Conservation (phyloP, 1,284 basidiomycete genomes). For the Boletellus deceptivus region DNA sequence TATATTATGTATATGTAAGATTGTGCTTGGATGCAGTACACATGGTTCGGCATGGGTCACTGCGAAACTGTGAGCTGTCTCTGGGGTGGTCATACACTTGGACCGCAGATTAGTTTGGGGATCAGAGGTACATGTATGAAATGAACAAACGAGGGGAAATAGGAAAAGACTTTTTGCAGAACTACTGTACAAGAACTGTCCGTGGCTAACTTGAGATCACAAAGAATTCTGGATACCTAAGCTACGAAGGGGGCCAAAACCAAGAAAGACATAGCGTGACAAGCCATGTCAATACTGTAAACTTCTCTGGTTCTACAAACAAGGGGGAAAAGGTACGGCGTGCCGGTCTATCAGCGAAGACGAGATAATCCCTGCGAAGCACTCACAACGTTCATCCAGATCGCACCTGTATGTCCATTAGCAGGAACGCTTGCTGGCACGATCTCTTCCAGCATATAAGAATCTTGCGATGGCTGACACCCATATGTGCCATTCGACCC, state of each 20-base stretch:
- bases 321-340: slow-evolving; percentile 3
- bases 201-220: slow-evolving; percentile 1
- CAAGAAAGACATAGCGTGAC: slow-evolving; percentile 3
- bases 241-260: slow-evolving; percentile 1
- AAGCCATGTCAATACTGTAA: slow-evolving; percentile 25
- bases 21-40: too few relatives aligned
- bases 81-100: slow-evolving; percentile 18
- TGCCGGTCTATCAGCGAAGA: slow-evolving; percentile 32
- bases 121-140: too few relatives aligned
- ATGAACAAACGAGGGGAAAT: slow-evolving; percentile 28
- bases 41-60: too few relatives aligned
- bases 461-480: slow-evolving; percentile 52
- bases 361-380: slow-evolving; percentile 27
- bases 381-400: slow-evolving; percentile 44
- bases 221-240: not conserved
- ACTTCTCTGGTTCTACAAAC: slow-evolving; percentile 27
- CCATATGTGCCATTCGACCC: slow-evolving; percentile 44
- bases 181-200: slow-evolving; percentile 28
- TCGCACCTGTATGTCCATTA: slow-evolving; percentile 32
- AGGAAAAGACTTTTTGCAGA: slow-evolving; percentile 27
- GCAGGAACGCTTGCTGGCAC: slow-evolving; percentile 35
- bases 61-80: too few relatives aligned
- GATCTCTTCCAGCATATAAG: slow-evolving; percentile 67
- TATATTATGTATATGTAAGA: too few relatives aligned
- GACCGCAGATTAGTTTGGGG: too few relatives aligned